Base-by-base conservation (phyloP, 2,329 filamentous ascomycete genomes). In the Pseudocercospora musae region DNA sequence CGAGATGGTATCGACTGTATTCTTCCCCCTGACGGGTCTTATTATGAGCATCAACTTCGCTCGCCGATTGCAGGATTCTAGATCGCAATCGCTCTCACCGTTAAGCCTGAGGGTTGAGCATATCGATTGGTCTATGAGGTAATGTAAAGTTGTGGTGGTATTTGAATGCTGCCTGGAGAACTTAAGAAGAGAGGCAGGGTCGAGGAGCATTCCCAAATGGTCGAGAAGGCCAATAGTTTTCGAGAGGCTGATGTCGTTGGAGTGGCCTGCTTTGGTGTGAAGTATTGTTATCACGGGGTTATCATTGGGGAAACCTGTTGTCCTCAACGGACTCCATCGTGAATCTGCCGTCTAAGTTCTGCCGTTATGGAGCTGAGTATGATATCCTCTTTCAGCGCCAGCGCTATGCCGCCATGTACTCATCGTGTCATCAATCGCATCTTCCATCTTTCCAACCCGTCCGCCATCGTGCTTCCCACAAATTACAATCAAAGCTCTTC, bases 391-490 rank as follows among this genome's bases (percentile, higher is more conserved):
- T 10, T 40, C 25, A 37, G 40, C 31, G 52, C 52, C 52, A 37
- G 52, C 52, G 52, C 52, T 54, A 54, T 54, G 52, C 52, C 13
- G 4, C 20, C 52, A 40, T 37, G n/a, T 15, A 20, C 31, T 54
- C 54, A 46, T 57, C 18, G 7, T 18, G 10, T 11, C 8, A 21
- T 76, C 73, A 87, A 77, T 85, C 86, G 75, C 87, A 89, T 60
- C 86, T 78, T 20, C 87, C 87, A 79, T 89, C 87, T 74, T 82
- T 85, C 89, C 90, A 97, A 0, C 95, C 95, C 1, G 90, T 95
- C 78, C 90, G 84, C 95, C 95, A 99, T 75, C 95, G 85, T 82
- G 98, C 91, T 76, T 97, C 88, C 94, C 95, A 98, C 71, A 82
- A 85, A 59, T 81, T 82, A 79, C 95, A 99, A 81, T 99, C 92